These are phyloP conservation scores for Cercophora sp. DNA, from an alignment of 495 filamentous ascomycete genomes.

Conservation along the genomic window DNA sequence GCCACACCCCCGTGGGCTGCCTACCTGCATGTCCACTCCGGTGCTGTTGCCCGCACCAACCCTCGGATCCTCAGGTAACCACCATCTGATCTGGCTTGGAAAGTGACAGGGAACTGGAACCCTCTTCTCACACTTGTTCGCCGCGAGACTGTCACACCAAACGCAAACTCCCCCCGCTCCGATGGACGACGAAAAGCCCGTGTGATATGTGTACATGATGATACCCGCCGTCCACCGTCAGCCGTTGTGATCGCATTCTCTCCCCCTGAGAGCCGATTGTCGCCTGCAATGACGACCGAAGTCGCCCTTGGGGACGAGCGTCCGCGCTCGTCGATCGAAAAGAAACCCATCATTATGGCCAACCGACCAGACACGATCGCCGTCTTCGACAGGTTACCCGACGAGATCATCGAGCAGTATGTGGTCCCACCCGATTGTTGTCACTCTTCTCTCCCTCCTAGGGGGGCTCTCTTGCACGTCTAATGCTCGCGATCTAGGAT, in stretches of 20 bases:
- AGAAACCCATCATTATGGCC: conserved; percentile 26
- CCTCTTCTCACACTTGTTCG: not conserved
- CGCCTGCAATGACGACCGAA: conserved; percentile 19
- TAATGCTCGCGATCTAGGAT: conserved; percentile 52
- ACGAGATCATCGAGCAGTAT: conserved; percentile 51
- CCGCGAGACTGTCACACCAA: not conserved
- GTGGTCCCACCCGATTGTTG: conserved; percentile 13
- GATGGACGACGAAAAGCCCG: not conserved
- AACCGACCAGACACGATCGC: conserved; percentile 18
- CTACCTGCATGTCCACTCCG: not conserved
- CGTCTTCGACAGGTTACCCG: conserved; percentile 44
- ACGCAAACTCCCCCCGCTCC: not conserved
- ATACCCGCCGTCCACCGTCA: conserved; percentile 9
- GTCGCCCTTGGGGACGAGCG: conserved; percentile 17
- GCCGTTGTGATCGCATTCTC: conserved; percentile 15
- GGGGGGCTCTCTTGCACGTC: not conserved
- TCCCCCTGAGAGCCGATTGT: not conserved
- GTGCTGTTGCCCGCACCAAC: not conserved
- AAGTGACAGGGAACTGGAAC: not conserved
- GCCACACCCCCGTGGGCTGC: conserved; percentile 1
- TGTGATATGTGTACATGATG: conserved; percentile 16
- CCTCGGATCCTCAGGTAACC: conserved; percentile 1
- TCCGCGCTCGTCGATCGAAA: conserved; percentile 31
- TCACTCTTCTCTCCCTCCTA: not conserved
- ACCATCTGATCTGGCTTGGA: too few species aligned